Evolutionary conservation across 2,329 filamentous ascomycete species (phyloP), one percentile per base, ranked within the genome.

Genomic region (Talaromyces sp.): DNA sequence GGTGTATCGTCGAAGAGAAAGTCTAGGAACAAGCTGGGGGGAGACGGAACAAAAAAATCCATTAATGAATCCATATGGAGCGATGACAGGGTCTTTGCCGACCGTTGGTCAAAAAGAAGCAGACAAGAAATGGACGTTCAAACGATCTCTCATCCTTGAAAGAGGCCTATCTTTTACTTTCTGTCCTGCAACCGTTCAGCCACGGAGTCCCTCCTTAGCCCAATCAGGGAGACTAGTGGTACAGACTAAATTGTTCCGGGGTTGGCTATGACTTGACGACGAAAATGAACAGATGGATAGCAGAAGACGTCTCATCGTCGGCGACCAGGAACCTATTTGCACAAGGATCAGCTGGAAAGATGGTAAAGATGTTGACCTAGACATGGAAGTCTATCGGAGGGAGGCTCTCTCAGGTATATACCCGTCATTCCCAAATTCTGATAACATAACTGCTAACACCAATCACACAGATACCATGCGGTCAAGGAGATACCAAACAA

Each of bases 331-430:
- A 72, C 92, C 93, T 0, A 82, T 90, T 50, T 90, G 85, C 73
- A 92, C 88, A 3, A 95, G 94, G 0, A 80, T 98, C 10, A 94
- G 90, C 73, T 99, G 93, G 86, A 91, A 96, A 73, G 85, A 74
- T 65, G 77, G 79, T 67, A 79, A 81, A 59, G 76, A 43, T 24
- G 24, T 78, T 74, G 72, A 82, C 76, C 69, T 79, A 14, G 80
- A 84, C 19, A 75, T 85, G 63, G 74, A 86, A 66, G 81, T 84
- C 8, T 91, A 90, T 76, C 87, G 84, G 68, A 89, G 97, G 80
- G 90, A 94, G 71, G 85, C 93, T 67, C 85, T 96, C 60, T n/a
- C 89, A 60, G 86, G 89, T 91, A 80, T 33, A 56, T 80, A 41
- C n/a, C 1, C 3, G 3, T 35, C 9, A n/a, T 31, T 22, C n/a